A percentile compares a stretch with the other conserved stretches of the same genome.
Conservation (phyloP, 2,329 filamentous ascomycete species). For the Rhinocladiella similis region DNA sequence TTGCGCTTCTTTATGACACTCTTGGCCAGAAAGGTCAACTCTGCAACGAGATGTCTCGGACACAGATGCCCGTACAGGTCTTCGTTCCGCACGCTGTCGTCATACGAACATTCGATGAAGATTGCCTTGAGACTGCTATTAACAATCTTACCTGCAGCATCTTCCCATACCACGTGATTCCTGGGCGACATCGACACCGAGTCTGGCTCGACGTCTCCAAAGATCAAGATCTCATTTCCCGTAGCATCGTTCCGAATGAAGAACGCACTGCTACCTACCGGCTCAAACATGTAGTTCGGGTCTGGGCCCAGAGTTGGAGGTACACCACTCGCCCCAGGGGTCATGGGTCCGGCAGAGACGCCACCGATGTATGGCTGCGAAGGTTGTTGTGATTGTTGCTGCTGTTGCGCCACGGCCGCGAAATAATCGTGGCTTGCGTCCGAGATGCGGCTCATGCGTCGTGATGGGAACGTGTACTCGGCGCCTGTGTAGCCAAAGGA, state of each 20-base stretch:
- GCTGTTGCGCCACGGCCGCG: conserved; percentile 26
- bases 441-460: conserved; percentile 31
- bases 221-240: conserved; percentile 80
- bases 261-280: conserved; percentile 79
- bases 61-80: conserved; percentile 86
- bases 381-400: conserved; percentile 12
- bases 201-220: conserved; percentile 94
- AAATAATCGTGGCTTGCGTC: conserved; percentile 29
- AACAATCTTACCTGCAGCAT: conserved; percentile 82
- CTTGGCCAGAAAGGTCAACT: conserved; percentile 69
- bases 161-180: conserved; percentile 80
- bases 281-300: conserved; percentile 42
- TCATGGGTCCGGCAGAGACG: conserved; percentile 18
- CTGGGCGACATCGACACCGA: conserved; percentile 77
- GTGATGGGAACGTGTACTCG: conserved; percentile 48
- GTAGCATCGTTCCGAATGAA: conserved; percentile 78
- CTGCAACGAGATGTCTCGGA: conserved; percentile 76
- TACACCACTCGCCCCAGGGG: conserved; percentile 22
- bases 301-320: conserved; percentile 30
- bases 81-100: conserved; percentile 73
- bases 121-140: conserved; percentile 72
- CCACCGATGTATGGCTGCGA: conserved; percentile 2
- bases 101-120: conserved; percentile 95
- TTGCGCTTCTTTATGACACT: conserved; percentile 57
- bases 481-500: conserved; percentile 45